Conservation (phyloP, 306 rosid genomes). For the Calophaca sinica region DNA sequence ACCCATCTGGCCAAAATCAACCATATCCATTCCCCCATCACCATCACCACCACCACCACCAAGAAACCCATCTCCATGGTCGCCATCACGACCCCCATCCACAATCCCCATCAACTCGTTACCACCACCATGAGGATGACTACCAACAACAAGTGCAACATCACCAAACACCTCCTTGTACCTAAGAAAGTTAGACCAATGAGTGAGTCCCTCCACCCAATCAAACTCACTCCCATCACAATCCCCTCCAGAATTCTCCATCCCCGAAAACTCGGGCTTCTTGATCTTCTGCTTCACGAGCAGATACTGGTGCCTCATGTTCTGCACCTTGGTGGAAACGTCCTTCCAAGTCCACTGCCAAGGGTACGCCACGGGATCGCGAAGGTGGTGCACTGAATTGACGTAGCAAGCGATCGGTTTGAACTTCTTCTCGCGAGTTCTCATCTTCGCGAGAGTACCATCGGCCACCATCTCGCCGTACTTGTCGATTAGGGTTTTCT, state of each 20-base stretch:
- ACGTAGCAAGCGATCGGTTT: slow-evolving; percentile 88
- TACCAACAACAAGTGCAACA: slow-evolving; percentile 59
- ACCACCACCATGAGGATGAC: slow-evolving; percentile 45
- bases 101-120: slow-evolving; percentile 59
- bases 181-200: slow-evolving; percentile 95
- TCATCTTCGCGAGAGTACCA: slow-evolving; percentile 85
- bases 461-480: slow-evolving; percentile 86
- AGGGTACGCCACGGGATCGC: slow-evolving; percentile 76
- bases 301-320: slow-evolving; percentile 95
- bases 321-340: slow-evolving; percentile 96
- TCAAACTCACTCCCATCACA: slow-evolving; percentile 77
- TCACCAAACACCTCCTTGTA: slow-evolving; percentile 96
- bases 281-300: slow-evolving; percentile 96
- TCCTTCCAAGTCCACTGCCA: slow-evolving; percentile 99
- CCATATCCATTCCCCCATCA: slow-evolving; percentile 68
- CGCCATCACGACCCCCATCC: slow-evolving; percentile 37
- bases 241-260: slow-evolving; percentile 49
- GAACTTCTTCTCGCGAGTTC: slow-evolving; percentile 94
- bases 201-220: slow-evolving; percentile 87
- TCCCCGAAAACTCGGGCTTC: slow-evolving; percentile 62
- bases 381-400: slow-evolving; percentile 75
- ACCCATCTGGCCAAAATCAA: slow-evolving; percentile 81
- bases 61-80: slow-evolving; percentile 65
- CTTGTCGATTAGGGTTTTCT: slow-evolving; percentile 87
- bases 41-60: slow-evolving; percentile 46